Percentiles rank a stretch among this genome's conserved stretches.
Conservation (phyloP, 106 monocot genomes). For the Dioscorea dumetorum region DNA sequence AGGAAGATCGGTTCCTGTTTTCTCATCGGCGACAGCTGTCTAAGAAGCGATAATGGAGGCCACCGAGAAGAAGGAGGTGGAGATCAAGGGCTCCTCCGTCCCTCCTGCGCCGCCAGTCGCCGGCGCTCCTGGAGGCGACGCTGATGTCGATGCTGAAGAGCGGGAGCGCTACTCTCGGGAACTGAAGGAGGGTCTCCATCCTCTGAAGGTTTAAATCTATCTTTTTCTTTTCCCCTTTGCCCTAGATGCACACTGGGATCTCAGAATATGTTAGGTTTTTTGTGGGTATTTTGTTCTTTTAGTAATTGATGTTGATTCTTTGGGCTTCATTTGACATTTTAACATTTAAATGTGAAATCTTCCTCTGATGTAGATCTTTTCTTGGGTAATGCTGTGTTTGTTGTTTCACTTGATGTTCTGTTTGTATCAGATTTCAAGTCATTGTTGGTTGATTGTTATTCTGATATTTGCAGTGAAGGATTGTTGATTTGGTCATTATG, state of each 20-base stretch:
- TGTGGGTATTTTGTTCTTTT: background rate
- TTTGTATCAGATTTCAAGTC: background rate
- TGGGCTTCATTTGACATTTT: background rate
- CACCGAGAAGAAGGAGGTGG: background rate
- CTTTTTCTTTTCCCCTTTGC: conserved; percentile 1
- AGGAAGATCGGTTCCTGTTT: no score
- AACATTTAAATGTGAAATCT: no score
- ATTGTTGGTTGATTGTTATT: background rate
- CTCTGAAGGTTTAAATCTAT: conserved; percentile 48
- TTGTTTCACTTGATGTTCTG: background rate
- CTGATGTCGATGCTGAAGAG: conserved; percentile 39
- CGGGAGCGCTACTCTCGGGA: conserved; percentile 63
- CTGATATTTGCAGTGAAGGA: background rate
- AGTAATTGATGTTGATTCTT: background rate
- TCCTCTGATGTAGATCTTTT: no score
- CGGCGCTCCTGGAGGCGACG: conserved; percentile 13
- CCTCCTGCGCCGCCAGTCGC: background rate
- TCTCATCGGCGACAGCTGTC: no score
- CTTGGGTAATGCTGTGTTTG: background rate
- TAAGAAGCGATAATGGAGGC: no score
- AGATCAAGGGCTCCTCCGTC: conserved; percentile 2
- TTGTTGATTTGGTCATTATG: background rate
- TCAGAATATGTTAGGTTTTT: background rate
- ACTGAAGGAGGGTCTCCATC: conserved; percentile 84
- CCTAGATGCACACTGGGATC: background rate